Conservation (phyloP, 345 rosid genomes). For the Mercurialis annua region DNA sequence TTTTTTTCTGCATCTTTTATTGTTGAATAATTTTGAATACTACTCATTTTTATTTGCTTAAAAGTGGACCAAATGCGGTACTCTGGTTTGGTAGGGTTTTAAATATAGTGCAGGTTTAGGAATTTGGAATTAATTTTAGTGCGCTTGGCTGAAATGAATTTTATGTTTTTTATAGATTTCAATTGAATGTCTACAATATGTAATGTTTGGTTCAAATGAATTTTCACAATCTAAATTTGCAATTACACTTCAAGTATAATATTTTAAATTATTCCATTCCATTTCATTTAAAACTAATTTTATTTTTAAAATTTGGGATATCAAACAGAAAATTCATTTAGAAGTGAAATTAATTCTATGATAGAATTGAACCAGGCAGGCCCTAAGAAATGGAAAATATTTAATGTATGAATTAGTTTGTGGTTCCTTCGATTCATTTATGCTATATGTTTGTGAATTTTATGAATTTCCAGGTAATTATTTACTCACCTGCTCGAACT, state of each 20-base stretch:
- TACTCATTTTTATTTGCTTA: not conserved
- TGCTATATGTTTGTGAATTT: not conserved
- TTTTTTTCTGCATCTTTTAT: not conserved
- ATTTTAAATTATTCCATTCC: too few relatives aligned
- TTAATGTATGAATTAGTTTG: not conserved
- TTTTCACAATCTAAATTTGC: too few relatives aligned
- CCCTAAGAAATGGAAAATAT: not conserved
- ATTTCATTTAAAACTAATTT: too few relatives aligned
- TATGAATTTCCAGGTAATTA: slow-evolving; percentile 16
- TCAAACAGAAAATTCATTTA: too few relatives aligned
- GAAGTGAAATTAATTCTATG: too few relatives aligned
- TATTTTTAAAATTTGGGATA: too few relatives aligned
- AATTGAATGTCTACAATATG: too few relatives aligned
- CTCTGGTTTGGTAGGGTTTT: not conserved
- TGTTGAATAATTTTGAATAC: not conserved
- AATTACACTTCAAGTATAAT: too few relatives aligned
- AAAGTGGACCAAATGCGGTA: not conserved
- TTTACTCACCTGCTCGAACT: slow-evolving; percentile 26
- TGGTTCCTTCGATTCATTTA: not conserved
- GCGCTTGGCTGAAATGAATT: not conserved
- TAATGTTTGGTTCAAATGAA: too few relatives aligned
- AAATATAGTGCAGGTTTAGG: not conserved
- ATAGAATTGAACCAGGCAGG: too few relatives aligned
- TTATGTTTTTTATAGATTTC: too few relatives aligned
- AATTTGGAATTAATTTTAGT: not conserved